phyloP scores from a whole-genome alignment of 441 rosid genomes.

The Gossypium laxum region DNA sequence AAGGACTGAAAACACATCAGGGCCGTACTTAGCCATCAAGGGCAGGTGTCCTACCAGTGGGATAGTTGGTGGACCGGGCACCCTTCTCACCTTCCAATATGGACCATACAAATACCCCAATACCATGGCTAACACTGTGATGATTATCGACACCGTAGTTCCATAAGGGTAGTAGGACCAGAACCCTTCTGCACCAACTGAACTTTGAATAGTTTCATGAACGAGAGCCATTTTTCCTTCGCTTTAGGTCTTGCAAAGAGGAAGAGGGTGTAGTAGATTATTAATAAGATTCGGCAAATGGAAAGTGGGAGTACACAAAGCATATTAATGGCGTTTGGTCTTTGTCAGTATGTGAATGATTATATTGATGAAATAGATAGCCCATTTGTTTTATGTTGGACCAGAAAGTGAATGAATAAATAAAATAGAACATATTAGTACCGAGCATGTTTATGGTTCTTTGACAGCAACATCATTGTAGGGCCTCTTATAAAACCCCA shows the following conservation, averaged over 20 bases:
- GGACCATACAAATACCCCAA: slow-evolving; percentile 58
- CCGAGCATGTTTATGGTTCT: not conserved
- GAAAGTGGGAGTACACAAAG: not conserved
- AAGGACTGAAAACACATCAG: slow-evolving; percentile 70
- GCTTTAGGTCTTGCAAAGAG: slow-evolving; percentile 17
- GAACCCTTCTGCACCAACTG: slow-evolving; percentile 6
- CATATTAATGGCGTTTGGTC: slow-evolving; percentile 18
- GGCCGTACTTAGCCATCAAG: slow-evolving; percentile 76
- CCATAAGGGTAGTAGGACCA: not conserved
- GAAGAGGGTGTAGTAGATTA: not conserved
- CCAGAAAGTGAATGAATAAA: not conserved
- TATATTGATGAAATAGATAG: not conserved
- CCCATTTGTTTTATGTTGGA: not conserved
- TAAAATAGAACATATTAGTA: not conserved
- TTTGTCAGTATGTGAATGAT: slow-evolving; percentile 23
- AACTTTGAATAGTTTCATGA: not conserved
- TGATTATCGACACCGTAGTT: slow-evolving; percentile 17
- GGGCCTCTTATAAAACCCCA: not conserved
- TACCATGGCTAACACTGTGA: slow-evolving; percentile 29
- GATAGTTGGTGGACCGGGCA: slow-evolving; percentile 61
- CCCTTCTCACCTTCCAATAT: slow-evolving; percentile 67
- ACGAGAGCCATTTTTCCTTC: slow-evolving; percentile 8
- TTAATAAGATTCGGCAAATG: not conserved
- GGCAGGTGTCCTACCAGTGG: slow-evolving; percentile 85
- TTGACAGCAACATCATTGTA: not conserved